phyloP scores from a whole-genome alignment of 768 basidiomycete species.

The Trametes elegans region DNA sequence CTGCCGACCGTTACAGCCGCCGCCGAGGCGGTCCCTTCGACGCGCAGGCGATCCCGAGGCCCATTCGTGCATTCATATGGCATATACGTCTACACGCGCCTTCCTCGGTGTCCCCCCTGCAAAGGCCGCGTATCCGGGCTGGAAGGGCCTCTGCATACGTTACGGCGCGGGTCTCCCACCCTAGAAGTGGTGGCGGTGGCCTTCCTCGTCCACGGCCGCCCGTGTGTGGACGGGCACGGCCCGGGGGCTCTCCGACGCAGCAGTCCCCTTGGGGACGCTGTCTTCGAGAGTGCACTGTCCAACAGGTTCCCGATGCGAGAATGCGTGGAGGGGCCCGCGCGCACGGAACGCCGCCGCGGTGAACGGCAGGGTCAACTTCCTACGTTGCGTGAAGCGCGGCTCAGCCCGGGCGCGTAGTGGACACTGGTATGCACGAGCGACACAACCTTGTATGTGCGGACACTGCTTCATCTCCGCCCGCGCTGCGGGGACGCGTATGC shows the following conservation, averaged over 20 bases:
- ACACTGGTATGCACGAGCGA: too few relatives aligned
- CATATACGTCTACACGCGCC: not conserved
- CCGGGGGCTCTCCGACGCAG: not conserved
- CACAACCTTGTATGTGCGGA: not conserved
- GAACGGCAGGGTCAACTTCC: too few relatives aligned
- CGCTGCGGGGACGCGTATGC: not conserved
- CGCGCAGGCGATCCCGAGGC: not conserved
- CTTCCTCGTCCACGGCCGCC: conserved; percentile 5
- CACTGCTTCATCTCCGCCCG: conserved; percentile 2
- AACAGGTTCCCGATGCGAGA: not conserved
- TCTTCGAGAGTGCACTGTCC: not conserved
- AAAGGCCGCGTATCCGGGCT: not conserved
- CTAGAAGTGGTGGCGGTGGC: conserved; percentile 13
- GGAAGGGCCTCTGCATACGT: not conserved
- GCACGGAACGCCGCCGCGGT: too few relatives aligned
- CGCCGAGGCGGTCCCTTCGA: not conserved
- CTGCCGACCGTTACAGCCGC: not conserved
- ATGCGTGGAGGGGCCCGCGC: not conserved
- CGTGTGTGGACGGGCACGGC: not conserved
- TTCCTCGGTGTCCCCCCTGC: not conserved
- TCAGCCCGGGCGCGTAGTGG: too few relatives aligned
- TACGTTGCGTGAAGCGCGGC: too few relatives aligned
- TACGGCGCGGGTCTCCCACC: not conserved
- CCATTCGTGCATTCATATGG: not conserved
- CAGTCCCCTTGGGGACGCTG: conserved; percentile 5